Evolutionary conservation across 2,329 filamentous ascomycete species (phyloP), one percentile per base, ranked within the genome.

Genomic region (Drechslerella stenobrocha): DNA sequence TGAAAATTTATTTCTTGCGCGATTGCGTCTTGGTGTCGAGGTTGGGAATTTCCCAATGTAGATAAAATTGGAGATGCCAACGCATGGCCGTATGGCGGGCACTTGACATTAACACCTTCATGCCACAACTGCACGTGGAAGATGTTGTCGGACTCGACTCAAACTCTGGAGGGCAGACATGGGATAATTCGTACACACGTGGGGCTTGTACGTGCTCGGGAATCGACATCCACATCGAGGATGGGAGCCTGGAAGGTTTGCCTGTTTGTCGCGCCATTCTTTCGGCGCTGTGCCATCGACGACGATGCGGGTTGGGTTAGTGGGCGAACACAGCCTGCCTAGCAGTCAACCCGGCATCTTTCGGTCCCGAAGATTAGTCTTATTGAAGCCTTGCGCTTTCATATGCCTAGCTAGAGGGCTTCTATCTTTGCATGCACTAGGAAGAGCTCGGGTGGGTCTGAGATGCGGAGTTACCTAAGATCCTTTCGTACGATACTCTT

Each of bases 361-460:
- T 20, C 8, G 13, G 8, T 37, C 9, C 9, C n/a, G n/a, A n/a
- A n/a, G n/a, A n/a, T n/a, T n/a, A n/a, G n/a, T n/a, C n/a, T n/a
- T n/a, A n/a, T n/a, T n/a, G n/a, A n/a, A n/a, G n/a, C n/a, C n/a
- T n/a, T n/a, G n/a, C n/a, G n/a, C n/a, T n/a, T n/a, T n/a, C n/a
- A n/a, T n/a, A n/a, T n/a, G n/a, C n/a, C n/a, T n/a, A n/a, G n/a
- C 40, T 56, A 28, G 30, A 18, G 44, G 40, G 44, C n/a, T 56
- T 28, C 52, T 56, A 56, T 56, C 52, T 56, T 56, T 56, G 52
- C 24, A 56, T 47, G 42, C 51, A 45, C 42, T 30, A n/a, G n/a
- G n/a, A n/a, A n/a, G n/a, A n/a, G n/a, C n/a, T 9, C 34, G 3
- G 3, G 34, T 4, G 3, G 34, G 34, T 37, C 11, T 9, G 34